Evolutionary conservation across 2,329 filamentous ascomycete genomes (phyloP), one percentile per base, ranked within the genome.

Genomic region (Sclerotinia borealis): DNA sequence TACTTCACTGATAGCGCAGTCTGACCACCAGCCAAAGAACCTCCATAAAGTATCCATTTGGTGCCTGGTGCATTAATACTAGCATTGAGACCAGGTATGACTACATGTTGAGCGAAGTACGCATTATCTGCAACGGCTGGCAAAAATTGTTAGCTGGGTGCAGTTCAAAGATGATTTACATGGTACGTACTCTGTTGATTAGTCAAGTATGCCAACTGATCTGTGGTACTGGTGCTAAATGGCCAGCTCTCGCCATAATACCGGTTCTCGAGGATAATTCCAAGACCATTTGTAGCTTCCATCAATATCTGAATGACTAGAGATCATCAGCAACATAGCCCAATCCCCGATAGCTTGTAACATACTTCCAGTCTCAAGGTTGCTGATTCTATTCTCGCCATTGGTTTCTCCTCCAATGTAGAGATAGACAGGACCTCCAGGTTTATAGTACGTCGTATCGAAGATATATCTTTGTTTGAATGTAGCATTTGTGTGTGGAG

Each of bases 391-490:
- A 56, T 63, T 72, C 45, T 77, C 75, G 4, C 74, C 79, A 39
- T 70, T 72, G 1, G 76, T 74, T 68, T 83, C 81, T 43, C 81
- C 81, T 9, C 74, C 75, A 68, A 82, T 78, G 67, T 79, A 81
- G 9, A 81, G 68, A 65, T 79, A 78, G 0, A 83, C 76, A 1
- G 80, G 83, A 0, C 81, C 81, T 22, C 83, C 82, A 15, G 81
- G 76, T 66, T 80, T 78, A 69, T 84, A 85, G 71, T 83, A 83
- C 0, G 78, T 77, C 6, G 77, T 75, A 66, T 82, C 81, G 51
- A 83, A 80, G 69, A 80, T 83, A 70, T 82, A 85, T 52, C 81
- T 77, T 71, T 84, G 82, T 56, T 77, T 76, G 70, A 84, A 85
- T 1, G 81, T 85, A 22, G 75, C 79, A 63, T 78, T 77, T 15